These are phyloP conservation scores for Ceratobasidium sp. DNA, from an alignment of 1,284 basidiomycete genomes.

Conservation along the genomic window DNA sequence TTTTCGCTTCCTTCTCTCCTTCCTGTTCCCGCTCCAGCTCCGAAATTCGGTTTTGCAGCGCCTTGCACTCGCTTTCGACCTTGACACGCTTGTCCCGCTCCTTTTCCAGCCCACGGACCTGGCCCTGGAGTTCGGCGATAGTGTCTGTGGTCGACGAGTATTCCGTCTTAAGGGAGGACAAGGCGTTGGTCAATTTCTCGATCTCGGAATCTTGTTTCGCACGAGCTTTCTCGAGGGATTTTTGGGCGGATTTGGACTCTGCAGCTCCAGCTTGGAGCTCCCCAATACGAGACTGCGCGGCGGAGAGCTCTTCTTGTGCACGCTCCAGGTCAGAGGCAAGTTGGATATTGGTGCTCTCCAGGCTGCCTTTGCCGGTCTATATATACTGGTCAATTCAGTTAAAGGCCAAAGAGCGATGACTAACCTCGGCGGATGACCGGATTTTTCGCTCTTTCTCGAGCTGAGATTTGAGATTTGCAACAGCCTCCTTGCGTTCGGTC, in stretches of 20 bases:
- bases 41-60: constrained; percentile 13
- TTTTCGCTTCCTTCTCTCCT: constrained; percentile 4
- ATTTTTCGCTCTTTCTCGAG: constrained; percentile 23
- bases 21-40: constrained; percentile 18
- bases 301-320: constrained; percentile 10
- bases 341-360: constrained; percentile 22
- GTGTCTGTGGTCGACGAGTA: constrained; percentile 3
- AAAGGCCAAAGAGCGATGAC: background rate
- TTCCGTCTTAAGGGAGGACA: constrained; percentile 10
- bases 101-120: constrained; percentile 23
- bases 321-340: constrained; percentile 18
- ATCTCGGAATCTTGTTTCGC: constrained; percentile 31
- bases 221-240: constrained; percentile 31
- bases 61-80: constrained; percentile 17
- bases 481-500: constrained; percentile 46
- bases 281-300: constrained; percentile 17
- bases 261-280: background rate
- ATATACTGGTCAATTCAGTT: background rate
- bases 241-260: constrained; percentile 21
- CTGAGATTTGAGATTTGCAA: constrained; percentile 47
- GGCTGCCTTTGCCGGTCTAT: constrained; percentile 22
- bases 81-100: constrained; percentile 35
- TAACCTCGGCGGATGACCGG: constrained; percentile 19
- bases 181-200: constrained; percentile 15
- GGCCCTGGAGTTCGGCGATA: constrained; percentile 16